Base-by-base conservation (phyloP, 768 basidiomycete species). In the Boletales sp. region DNA sequence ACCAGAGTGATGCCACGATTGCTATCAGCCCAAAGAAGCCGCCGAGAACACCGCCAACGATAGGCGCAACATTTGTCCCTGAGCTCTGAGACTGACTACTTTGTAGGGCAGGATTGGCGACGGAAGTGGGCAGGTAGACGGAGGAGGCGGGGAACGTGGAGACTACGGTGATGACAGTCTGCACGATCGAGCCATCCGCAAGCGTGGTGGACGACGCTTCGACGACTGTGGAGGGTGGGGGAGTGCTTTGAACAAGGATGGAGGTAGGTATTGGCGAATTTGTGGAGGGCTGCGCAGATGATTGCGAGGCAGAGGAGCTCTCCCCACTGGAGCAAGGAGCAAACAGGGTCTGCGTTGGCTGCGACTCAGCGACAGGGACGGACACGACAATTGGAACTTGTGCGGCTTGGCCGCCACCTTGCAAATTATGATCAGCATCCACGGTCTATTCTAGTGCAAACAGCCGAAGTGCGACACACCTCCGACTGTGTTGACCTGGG, bases 11-110 rank as follows among this genome's bases (percentile, higher is more conserved):
- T 13, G 67, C 67, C 0, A 75, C 77, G 5, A 82, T 57, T 2
- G 61, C 71, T 15, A 79, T 56, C 34, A 80, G 60, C 18, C 77
- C 79, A 51, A 82, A 66, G 58, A 82, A 75, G 11, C 81, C 81
- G 14, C 80, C 81, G 6, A 81, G 61, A 8, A 73, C 74, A 31
- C 81, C 78, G 13, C 81, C 81, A 15, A 82, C 65, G 51, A 82
- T 77, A 11, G 80, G 72, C 2, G 66, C 77, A 5, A 80, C 46
- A 43, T 73, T 57, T 8, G 64, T 56, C 5, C 69, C 53, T 37
- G 58, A 57, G 39, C 50, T 55, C 52, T 40, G 50, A 15, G 57
- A 55, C 19, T 29, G n/a, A 43, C 45, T n/a, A 17, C 39, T 55
- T 52, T 61, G 57, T 19, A 51, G 42, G 38, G 41, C 44, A 18